Conservation (phyloP, 441 rosid species). For the Pelargonium fulgidum region DNA sequence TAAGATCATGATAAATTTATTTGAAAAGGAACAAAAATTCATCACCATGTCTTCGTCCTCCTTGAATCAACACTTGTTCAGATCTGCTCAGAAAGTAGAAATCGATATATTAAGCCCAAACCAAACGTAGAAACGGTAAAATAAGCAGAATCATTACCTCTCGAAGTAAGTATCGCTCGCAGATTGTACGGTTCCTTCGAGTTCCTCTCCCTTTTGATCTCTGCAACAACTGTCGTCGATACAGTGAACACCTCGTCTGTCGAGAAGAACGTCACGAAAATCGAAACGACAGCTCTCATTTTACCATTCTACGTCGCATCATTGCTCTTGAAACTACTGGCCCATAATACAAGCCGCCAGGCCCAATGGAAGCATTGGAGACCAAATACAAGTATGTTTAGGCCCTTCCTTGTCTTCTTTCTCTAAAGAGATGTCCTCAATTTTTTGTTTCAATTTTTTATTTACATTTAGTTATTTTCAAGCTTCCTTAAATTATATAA, state of each 20-base stretch:
- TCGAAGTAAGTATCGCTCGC: not conserved
- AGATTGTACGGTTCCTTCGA: not conserved
- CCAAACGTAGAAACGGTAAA: not conserved
- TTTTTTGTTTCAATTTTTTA: no score
- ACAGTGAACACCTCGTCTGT: not conserved
- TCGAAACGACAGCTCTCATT: no score
- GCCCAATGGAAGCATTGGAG: no score
- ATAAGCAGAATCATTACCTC: not conserved
- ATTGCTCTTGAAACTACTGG: no score
- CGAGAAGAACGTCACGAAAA: no score
- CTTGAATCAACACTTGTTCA: not conserved
- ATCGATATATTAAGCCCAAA: not conserved
- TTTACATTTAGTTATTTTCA: no score
- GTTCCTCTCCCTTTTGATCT: not conserved
- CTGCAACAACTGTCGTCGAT: not conserved
- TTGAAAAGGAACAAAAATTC: not conserved
- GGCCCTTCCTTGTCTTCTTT: no score
- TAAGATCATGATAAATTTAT: not conserved
- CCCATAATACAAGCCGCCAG: no score
- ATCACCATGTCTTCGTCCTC: not conserved
- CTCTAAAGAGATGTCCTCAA: no score
- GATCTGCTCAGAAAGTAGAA: slow-evolving; percentile 1
- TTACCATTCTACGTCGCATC: no score
- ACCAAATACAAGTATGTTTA: no score
- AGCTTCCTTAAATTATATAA: no score